Evolutionary conservation across 2,329 filamentous ascomycete species (phyloP).

Genomic region (Xylaria sp.): DNA sequence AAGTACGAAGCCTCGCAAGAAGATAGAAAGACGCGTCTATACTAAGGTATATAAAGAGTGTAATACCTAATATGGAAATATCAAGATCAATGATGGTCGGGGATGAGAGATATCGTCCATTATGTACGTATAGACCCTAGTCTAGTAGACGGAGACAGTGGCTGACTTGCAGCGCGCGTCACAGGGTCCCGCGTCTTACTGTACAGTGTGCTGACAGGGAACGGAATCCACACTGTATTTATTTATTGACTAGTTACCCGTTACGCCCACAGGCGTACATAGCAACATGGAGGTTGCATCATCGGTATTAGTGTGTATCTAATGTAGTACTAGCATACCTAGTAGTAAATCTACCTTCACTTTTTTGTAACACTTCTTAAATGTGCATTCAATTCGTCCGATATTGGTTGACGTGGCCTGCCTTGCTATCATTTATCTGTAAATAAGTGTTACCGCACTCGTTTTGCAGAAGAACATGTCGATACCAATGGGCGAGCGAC

Average conservation of each 20-base stretch:
- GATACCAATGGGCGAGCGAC: not conserved
- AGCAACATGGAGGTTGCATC: slow-evolving; percentile 9
- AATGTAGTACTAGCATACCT: not conserved
- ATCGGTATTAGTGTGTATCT: too few species aligned
- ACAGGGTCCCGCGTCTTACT: slow-evolving; percentile 35
- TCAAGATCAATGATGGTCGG: slow-evolving; percentile 16
- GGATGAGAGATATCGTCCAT: slow-evolving; percentile 23
- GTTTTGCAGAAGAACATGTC: not conserved
- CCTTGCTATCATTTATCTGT: not conserved
- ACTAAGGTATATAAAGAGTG: slow-evolving; percentile 17
- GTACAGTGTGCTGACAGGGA: slow-evolving; percentile 22
- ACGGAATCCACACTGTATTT: slow-evolving; percentile 27
- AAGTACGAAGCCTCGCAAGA: not conserved
- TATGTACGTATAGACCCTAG: slow-evolving; percentile 29
- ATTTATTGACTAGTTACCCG: slow-evolving; percentile 36
- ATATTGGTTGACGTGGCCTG: slow-evolving; percentile 1
- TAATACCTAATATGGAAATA: slow-evolving; percentile 11
- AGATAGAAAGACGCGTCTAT: slow-evolving; percentile 19
- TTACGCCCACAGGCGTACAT: slow-evolving; percentile 14
- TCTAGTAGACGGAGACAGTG: slow-evolving; percentile 19
- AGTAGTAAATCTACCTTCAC: not conserved
- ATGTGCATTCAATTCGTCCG: not conserved
- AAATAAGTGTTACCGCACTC: not conserved
- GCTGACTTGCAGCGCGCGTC: slow-evolving; percentile 39
- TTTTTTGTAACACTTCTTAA: not conserved